Evolutionary conservation across 768 basidiomycete genomes (phyloP).

Genomic region (Auriscalpium orientale): DNA sequence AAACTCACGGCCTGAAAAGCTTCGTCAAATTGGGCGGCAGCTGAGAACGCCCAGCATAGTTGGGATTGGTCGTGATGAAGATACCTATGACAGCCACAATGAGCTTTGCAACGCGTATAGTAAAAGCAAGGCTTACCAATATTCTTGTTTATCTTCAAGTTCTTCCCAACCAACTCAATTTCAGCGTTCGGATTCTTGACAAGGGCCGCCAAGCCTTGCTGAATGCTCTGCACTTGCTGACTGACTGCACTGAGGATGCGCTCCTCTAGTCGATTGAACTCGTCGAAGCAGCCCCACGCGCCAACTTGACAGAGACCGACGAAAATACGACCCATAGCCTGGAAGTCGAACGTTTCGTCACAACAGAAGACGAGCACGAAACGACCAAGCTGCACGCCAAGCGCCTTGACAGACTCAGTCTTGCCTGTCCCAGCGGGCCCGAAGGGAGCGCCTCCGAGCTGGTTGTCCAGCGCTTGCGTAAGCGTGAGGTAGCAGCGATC

Average conservation of each 20-base stretch:
- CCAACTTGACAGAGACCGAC: constrained; percentile 98
- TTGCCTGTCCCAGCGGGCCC: constrained; percentile 96
- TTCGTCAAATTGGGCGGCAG: constrained; percentile 85
- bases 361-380: constrained; percentile 99
- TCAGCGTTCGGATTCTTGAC: constrained; percentile 81
- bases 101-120: not conserved
- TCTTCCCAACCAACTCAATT: constrained; percentile 95
- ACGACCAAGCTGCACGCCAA: constrained; percentile 93
- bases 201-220: constrained; percentile 83
- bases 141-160: constrained; percentile 84
- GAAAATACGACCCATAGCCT: constrained; percentile 99
- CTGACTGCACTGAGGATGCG: constrained; percentile 97
- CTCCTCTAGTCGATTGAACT: constrained; percentile 97
- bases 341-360: constrained; percentile 99
- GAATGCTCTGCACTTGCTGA: constrained; percentile 97
- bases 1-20: constrained; percentile 80
- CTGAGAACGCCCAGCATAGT: constrained; percentile 94
- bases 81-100: constrained; percentile 47
- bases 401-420: constrained; percentile 98
- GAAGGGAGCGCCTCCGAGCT: constrained; percentile 95
- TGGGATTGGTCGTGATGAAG: constrained; percentile 98
- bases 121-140: constrained; percentile 51
- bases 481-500: constrained; percentile 95
- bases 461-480: constrained; percentile 90
- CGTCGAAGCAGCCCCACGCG: constrained; percentile 98